phyloP scores from a whole-genome alignment of 2,329 filamentous ascomycete genomes.

The Leptoxyphium fumago region DNA sequence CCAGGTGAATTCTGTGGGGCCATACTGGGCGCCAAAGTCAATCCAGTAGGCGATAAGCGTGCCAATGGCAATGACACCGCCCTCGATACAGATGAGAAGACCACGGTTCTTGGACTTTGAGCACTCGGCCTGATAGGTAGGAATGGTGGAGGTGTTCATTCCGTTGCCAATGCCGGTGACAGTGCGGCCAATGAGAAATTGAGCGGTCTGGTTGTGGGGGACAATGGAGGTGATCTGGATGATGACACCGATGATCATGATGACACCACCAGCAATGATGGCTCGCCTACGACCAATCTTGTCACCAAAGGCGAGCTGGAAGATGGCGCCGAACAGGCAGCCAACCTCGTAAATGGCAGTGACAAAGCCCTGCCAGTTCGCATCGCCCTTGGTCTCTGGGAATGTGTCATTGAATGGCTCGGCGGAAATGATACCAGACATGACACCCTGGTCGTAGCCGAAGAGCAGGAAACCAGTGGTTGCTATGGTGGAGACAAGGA shows the following conservation, averaged over 20 bases:
- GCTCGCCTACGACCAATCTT: constrained; percentile 27
- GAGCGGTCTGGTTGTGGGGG: constrained; percentile 24
- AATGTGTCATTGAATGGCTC: constrained; percentile 21
- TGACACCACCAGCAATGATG: constrained; percentile 27
- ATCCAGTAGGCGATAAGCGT: constrained; percentile 38
- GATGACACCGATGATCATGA: constrained; percentile 30
- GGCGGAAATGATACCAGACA: constrained; percentile 27
- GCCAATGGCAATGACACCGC: constrained; percentile 37
- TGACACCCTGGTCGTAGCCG: constrained; percentile 18
- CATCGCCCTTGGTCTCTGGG: constrained; percentile 25
- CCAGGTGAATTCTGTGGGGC: constrained; percentile 26
- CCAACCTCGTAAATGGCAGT: constrained; percentile 40
- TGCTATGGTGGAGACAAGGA: constrained; percentile 46
- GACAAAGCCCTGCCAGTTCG: constrained; percentile 36
- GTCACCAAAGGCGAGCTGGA: constrained; percentile 25
- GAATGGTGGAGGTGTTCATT: constrained; percentile 41
- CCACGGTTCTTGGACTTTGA: constrained; percentile 43
- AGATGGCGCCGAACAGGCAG: constrained; percentile 28
- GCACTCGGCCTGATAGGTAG: constrained; percentile 40
- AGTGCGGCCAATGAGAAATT: constrained; percentile 38
- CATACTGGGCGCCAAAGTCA: constrained; percentile 30
- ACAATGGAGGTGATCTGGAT: constrained; percentile 24
- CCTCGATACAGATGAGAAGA: constrained; percentile 45
- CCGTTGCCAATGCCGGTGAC: constrained; percentile 41
- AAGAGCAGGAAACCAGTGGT: constrained; percentile 45